phyloP scores from a whole-genome alignment of 1,284 basidiomycete genomes.

The Ganoderma lucidum region DNA sequence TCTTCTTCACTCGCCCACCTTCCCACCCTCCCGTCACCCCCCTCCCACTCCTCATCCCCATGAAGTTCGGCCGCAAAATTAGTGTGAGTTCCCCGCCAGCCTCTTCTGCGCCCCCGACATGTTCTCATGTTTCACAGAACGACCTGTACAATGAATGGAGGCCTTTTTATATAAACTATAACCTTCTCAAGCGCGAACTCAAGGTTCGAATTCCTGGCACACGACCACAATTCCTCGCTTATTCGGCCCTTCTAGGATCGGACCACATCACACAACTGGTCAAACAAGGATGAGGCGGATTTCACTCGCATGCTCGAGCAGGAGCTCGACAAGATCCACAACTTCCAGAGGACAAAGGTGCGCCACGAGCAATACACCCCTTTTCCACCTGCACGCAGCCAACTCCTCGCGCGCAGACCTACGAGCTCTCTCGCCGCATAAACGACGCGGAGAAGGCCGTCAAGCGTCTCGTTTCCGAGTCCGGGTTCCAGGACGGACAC shows the following conservation, averaged over 20 bases:
- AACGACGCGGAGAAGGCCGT: conserved; percentile 84
- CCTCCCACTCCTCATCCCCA: conserved; percentile 34
- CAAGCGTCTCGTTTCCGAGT: conserved; percentile 71
- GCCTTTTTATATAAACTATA: conserved; percentile 91
- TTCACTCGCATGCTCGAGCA: conserved; percentile 84
- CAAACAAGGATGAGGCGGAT: conserved; percentile 78
- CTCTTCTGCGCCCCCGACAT: background rate
- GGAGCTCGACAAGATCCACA: conserved; percentile 96
- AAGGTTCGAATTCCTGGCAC: conserved; percentile 60
- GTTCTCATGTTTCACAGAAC: conserved; percentile 54
- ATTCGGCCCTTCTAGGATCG: conserved; percentile 51
- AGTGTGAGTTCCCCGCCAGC: conserved; percentile 59
- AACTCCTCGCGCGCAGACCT: conserved; percentile 60
- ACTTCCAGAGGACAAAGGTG: conserved; percentile 94
- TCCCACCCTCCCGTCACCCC: conserved; percentile 1
- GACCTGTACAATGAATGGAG: conserved; percentile 91
- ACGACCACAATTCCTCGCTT: conserved; percentile 21
- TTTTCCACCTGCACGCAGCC: background rate
- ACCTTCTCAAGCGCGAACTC: conserved; percentile 87
- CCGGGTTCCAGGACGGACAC: conserved; percentile 49
- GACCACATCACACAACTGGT: conserved; percentile 73
- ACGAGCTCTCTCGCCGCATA: conserved; percentile 85
- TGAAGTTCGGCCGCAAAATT: conserved; percentile 95
- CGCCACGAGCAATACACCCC: background rate
- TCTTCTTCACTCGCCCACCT: conserved; percentile 9